Evolutionary conservation across 1,284 basidiomycete species (phyloP).

Genomic region (Microbotryum intermedium): DNA sequence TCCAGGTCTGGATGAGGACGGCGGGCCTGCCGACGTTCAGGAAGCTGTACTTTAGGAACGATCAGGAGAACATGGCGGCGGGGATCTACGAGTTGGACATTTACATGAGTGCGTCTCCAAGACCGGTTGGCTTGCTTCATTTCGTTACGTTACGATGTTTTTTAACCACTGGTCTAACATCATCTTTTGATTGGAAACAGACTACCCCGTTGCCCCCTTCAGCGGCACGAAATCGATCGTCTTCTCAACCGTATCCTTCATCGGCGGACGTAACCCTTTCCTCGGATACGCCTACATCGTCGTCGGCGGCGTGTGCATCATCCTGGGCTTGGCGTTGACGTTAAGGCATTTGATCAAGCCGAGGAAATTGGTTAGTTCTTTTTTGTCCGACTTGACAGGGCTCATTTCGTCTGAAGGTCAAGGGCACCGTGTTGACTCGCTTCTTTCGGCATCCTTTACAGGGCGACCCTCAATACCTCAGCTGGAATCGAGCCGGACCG

Average conservation of each 20-base stretch:
- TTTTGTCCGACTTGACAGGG: neutral
- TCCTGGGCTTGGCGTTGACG: slow-evolving; percentile 80
- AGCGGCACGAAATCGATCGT: slow-evolving; percentile 94
- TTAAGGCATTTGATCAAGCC: slow-evolving; percentile 86
- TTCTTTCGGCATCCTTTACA: neutral
- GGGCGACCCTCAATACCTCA: slow-evolving; percentile 2
- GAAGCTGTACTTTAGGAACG: slow-evolving; percentile 91
- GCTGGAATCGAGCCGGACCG: neutral
- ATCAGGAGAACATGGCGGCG: slow-evolving; percentile 58
- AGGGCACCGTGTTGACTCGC: neutral
- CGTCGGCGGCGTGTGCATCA: slow-evolving; percentile 74
- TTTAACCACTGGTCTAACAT: neutral
- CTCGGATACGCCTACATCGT: slow-evolving; percentile 95
- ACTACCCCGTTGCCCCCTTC: slow-evolving; percentile 87
- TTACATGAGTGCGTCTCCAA: slow-evolving; percentile 64
- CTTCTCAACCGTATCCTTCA: slow-evolving; percentile 94
- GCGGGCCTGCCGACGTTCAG: slow-evolving; percentile 94
- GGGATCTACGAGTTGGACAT: slow-evolving; percentile 72
- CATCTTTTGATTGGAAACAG: slow-evolving; percentile 43
- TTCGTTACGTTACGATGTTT: neutral
- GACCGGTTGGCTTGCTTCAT: neutral
- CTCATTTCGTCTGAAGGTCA: neutral
- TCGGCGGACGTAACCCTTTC: slow-evolving; percentile 95
- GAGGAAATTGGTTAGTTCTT: slow-evolving; percentile 50
- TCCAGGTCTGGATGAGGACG: slow-evolving; percentile 99